A percentile compares a stretch with the other conserved stretches of the same genome.
Conservation (phyloP, 2,329 filamentous ascomycete genomes). For the Alternaria conjuncta region DNA sequence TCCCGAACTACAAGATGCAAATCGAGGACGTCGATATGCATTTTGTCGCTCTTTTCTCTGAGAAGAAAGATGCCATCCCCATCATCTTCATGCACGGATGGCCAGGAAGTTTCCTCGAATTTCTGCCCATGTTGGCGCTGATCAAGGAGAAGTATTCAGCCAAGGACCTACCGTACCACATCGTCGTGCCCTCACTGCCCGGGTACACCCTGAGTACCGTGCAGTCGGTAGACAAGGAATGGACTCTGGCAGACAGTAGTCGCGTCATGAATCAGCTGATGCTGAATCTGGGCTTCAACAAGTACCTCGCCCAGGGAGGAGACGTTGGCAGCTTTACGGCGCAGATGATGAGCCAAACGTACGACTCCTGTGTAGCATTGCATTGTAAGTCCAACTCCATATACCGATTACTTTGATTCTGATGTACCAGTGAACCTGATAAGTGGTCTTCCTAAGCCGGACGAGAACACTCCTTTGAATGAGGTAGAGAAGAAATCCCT, state of each 20-base stretch:
- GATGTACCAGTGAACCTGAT: conserved; percentile 37
- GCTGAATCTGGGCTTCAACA: conserved; percentile 61
- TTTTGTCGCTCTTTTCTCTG: conserved; percentile 63
- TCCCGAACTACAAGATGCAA: conserved; percentile 58
- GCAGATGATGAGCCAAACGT: conserved; percentile 48
- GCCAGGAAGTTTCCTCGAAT: conserved; percentile 64
- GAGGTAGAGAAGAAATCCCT: conserved; percentile 26
- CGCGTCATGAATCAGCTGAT: conserved; percentile 61
- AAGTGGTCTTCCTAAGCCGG: conserved; percentile 8
- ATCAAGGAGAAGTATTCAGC: conserved; percentile 58
- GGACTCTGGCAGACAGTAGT: conserved; percentile 49
- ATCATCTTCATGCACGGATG: conserved; percentile 64
- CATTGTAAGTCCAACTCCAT: conserved; percentile 30
- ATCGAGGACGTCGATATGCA: conserved; percentile 58
- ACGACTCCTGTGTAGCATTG: conserved; percentile 57
- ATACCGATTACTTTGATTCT: neutral
- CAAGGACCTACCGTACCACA: conserved; percentile 61
- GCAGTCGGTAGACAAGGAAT: conserved; percentile 56
- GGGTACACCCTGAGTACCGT: conserved; percentile 61
- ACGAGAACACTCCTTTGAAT: conserved; percentile 22
- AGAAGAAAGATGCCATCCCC: conserved; percentile 59
- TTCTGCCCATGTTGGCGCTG: conserved; percentile 59
- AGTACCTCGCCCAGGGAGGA: conserved; percentile 65
- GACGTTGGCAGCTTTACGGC: conserved; percentile 60
- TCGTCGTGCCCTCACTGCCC: conserved; percentile 64